These are phyloP conservation scores for Nakaseomyces kungkrabaensis DNA, from an alignment of 1,139 yeast genomes.

Conservation along the genomic window DNA sequence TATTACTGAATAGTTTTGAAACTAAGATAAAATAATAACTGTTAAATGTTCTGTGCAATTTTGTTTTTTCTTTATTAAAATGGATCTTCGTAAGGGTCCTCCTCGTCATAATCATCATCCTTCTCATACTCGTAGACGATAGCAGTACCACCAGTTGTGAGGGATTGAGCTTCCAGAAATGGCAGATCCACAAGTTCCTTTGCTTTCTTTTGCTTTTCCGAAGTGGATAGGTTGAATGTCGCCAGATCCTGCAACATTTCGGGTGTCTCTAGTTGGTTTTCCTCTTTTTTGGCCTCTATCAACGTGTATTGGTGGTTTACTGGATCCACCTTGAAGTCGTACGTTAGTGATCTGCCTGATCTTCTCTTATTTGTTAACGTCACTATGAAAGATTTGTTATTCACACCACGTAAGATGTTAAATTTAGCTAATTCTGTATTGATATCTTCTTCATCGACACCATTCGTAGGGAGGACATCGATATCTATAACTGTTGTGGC, in stretches of 20 bases:
- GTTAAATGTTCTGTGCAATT: no score
- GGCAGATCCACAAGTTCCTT: slow-evolving; percentile 84
- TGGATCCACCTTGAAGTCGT: slow-evolving; percentile 45
- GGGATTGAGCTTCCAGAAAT: slow-evolving; percentile 72
- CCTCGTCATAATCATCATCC: slow-evolving; percentile 88
- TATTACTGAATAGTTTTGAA: no score
- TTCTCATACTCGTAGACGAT: slow-evolving; percentile 85
- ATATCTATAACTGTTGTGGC: slow-evolving; percentile 65
- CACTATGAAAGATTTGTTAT: slow-evolving; percentile 39
- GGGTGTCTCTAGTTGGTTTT: slow-evolving; percentile 32
- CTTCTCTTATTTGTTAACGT: slow-evolving; percentile 61
- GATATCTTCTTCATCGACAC: slow-evolving; percentile 41
- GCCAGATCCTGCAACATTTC: slow-evolving; percentile 60
- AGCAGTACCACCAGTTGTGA: slow-evolving; percentile 70
- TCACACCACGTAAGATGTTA: slow-evolving; percentile 43
- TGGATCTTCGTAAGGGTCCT: slow-evolving; percentile 95
- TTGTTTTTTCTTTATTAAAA: slow-evolving; percentile 34
- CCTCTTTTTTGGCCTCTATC: slow-evolving; percentile 25
- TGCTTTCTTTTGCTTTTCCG: slow-evolving; percentile 63
- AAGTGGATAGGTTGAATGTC: slow-evolving; percentile 76
- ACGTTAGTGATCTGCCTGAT: slow-evolving; percentile 68
- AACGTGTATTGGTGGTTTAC: slow-evolving; percentile 38
- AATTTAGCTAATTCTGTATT: slow-evolving; percentile 36
- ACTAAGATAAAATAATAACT: no score
- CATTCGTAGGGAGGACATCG: slow-evolving; percentile 32